These are phyloP conservation scores for Jaminaea rosea DNA, from an alignment of 1,284 basidiomycete species.

Conservation along the genomic window DNA sequence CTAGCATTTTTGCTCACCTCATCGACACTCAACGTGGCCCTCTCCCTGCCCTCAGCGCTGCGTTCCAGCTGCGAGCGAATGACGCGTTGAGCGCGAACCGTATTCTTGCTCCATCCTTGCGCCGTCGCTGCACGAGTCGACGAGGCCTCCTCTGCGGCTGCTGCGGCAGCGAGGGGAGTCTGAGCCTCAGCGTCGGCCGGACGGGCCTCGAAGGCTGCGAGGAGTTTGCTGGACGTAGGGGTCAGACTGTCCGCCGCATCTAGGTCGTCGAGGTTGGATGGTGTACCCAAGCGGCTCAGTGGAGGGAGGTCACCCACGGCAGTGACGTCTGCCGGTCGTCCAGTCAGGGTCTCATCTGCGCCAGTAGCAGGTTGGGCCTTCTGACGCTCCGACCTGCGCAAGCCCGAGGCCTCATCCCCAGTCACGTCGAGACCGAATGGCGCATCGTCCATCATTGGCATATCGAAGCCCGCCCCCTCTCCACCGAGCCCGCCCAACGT, in stretches of 20 bases:
- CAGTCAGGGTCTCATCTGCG: constrained; percentile 12
- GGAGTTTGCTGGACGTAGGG: constrained; percentile 64
- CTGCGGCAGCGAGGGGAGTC: constrained; percentile 40
- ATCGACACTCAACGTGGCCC: constrained; percentile 62
- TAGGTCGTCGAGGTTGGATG: constrained; percentile 57
- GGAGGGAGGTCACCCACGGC: constrained; percentile 23
- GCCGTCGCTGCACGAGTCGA: constrained; percentile 33
- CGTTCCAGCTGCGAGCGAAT: constrained; percentile 62
- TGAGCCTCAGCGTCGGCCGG: constrained; percentile 47
- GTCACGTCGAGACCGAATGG: constrained; percentile 11
- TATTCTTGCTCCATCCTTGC: constrained; percentile 73
- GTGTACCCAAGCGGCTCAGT: constrained; percentile 31
- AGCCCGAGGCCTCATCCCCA: constrained; percentile 9
- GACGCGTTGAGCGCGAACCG: constrained; percentile 75
- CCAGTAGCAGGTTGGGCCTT: background rate
- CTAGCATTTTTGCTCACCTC: constrained; percentile 70
- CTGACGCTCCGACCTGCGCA: constrained; percentile 14
- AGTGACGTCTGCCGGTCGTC: constrained; percentile 10
- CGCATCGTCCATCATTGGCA: constrained; percentile 14
- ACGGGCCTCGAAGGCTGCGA: constrained; percentile 71
- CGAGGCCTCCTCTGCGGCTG: constrained; percentile 52
- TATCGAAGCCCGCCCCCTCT: constrained; percentile 8
- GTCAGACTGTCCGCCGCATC: constrained; percentile 55
- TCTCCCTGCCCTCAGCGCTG: constrained; percentile 34
- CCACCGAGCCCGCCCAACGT: constrained; percentile 3